Evolutionary conservation across 805 yeast genomes (phyloP), one percentile per base, ranked within the genome.

Genomic region (Wickerhamomyces pijperi): DNA sequence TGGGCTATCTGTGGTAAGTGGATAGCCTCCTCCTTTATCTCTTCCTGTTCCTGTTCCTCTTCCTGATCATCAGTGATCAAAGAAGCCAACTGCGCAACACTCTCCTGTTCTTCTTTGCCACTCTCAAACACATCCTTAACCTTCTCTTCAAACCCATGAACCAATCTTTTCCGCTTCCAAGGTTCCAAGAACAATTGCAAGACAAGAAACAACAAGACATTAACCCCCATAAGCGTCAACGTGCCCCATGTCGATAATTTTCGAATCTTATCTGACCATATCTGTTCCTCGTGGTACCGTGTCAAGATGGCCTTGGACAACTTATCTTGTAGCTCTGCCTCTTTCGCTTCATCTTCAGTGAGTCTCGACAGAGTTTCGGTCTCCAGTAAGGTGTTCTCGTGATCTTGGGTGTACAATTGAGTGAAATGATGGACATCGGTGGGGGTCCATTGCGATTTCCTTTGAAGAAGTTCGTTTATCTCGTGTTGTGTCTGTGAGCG

Each of bases 241-340:
- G 99, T 92, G 3, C 97, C 98, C 94, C 96, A 92, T 0, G 97
- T 88, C 5, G 95, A 84, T 5, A 94, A 86, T 47, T 88, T 73
- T 44, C 98, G 68, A 43, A 92, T 92, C 59, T 88, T 88, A 60
- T 92, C 98, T 2, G 96, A 85, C 97, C 98, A 92, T 7, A 92
- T 76, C 59, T 92, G 97, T 53, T 92, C 99, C 56, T 92, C 97
- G 46, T 90, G 95, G 52, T 92, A 92, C 48, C 97, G 66, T 2
- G 87, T 78, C 52, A 90, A 65, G 15, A 92, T 92, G 42, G 84
- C 79, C 41, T 78, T 78, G 15, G 86, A 78, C 36, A 87, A 61
- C 41, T 70, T 73, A 39, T 76, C 70, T 47, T 82, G 90, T 16
- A 79, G 58, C 9, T 77, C 77, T 40, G 87, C 95, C 33, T 80